Base-by-base conservation (phyloP, 495 filamentous ascomycete species). In the Lophium mytilinum region DNA sequence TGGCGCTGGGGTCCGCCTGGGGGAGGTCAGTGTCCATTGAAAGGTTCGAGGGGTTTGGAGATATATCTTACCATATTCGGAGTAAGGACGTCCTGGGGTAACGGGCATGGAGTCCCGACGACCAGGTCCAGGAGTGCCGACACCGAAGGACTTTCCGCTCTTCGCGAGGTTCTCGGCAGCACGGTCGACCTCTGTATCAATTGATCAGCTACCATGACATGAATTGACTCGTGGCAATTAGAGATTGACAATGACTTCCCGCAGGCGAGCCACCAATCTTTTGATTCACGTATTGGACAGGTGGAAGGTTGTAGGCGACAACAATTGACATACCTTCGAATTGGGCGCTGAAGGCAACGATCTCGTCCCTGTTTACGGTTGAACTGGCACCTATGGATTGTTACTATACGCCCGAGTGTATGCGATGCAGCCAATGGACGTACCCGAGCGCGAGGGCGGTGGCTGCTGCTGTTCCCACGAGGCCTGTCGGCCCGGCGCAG, bases 111-210 rank as follows among this genome's bases (percentile, higher is more conserved):
- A 96, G 68, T 96, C 91, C 78, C 93, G 85, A 69, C 93, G 87
- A 60, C 80, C 82, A 60, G 34, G 8, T 30, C 55, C 41, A 15
- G 82, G 78, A 30, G 24, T 30, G 6, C 24, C 24, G 58, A 71
- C 69, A 67, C 76, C 80, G 75, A 90, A 95, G 75, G 91, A 83
- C 77, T 96, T 96, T 33, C 91, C 90, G 71, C 89, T 96, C 78
- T 96, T 95, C 65, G 88, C 79, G 51, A 98, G 81, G 71, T 98
- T 98, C 66, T 98, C 93, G 66, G 91, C 79, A 61, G 93, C 93
- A 62, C 93, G 86, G 52, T 97, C 92, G 66, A 98, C 88, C 85
- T 98, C 93, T 96, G 65, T 36, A 39, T 10, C 24, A 30, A 12
- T 30, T 30, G 24, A 30, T 30, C 24, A 30, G 24, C 24, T 30